Conservation (phyloP, 257 asterid species). For the Solanum appendiculatum region DNA sequence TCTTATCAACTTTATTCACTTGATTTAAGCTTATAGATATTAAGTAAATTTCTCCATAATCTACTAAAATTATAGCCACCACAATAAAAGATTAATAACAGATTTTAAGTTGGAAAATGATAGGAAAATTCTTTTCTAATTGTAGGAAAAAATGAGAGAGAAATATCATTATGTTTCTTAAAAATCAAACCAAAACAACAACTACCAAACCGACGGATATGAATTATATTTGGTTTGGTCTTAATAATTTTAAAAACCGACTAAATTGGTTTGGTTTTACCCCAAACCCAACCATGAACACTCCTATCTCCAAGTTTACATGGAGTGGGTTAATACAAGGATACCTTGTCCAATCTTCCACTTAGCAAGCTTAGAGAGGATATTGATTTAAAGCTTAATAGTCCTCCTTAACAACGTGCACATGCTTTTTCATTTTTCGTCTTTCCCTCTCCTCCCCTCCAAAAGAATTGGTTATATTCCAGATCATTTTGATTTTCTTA, state of each 20-base stretch:
- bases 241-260: not conserved
- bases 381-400: not conserved
- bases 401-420: not conserved
- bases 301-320: not conserved
- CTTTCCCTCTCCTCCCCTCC: not conserved
- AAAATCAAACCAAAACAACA: not conserved
- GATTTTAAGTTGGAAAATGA: not conserved
- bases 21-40: not conserved
- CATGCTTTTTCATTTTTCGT: not conserved
- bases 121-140: not conserved
- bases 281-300: not conserved
- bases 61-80: not conserved
- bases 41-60: not conserved
- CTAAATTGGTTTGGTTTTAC: not conserved
- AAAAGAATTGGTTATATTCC: not conserved
- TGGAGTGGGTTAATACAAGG: not conserved
- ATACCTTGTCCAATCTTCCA: not conserved
- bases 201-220: not conserved
- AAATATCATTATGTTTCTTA: not conserved
- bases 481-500: conserved; percentile 4
- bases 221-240: not conserved
- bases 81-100: not conserved
- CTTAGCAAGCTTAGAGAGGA: not conserved
- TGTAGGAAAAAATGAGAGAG: not conserved
- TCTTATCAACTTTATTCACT: not conserved